A percentile compares a stretch with the other conserved stretches of the same genome.
Evolutionary conservation across 345 rosid species (phyloP).

Genomic region (Camelina sativa): DNA sequence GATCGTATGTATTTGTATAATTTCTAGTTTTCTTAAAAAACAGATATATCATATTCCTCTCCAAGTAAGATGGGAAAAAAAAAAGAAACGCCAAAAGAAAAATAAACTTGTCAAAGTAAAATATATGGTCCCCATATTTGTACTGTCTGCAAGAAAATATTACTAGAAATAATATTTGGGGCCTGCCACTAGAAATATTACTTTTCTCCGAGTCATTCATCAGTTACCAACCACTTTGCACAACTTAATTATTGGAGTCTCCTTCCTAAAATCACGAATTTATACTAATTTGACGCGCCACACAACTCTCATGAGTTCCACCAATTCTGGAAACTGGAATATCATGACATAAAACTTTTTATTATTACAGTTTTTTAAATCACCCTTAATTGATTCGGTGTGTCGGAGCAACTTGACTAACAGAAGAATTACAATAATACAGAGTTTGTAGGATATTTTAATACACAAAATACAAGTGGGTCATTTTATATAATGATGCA

Average conservation of each 20-base stretch:
- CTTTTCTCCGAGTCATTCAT: not conserved
- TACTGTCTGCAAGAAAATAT: not conserved
- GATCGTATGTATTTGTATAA: not conserved
- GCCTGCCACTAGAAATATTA: not conserved
- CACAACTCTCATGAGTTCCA: slow-evolving; percentile 18
- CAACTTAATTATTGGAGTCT: slow-evolving; percentile 6
- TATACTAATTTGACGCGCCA: not conserved
- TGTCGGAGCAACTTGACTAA: not conserved
- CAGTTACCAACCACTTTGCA: slow-evolving; percentile 22
- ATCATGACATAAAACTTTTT: not conserved
- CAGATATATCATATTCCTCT: not conserved
- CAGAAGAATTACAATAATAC: slow-evolving; percentile 22
- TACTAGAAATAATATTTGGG: slow-evolving; percentile 10
- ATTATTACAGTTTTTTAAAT: not conserved
- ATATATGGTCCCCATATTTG: not conserved
- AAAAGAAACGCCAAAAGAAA: slow-evolving; percentile 1
- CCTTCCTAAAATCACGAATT: not conserved
- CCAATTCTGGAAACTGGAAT: slow-evolving; percentile 20
- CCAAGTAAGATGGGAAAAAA: not conserved
- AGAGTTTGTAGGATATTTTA: slow-evolving; percentile 14
- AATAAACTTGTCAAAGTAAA: not conserved
- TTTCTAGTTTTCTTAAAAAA: too few species aligned
- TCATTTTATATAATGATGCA: slow-evolving; percentile 12
- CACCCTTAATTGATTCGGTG: slow-evolving; percentile 2
- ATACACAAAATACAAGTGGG: slow-evolving; percentile 32